Percentiles rank a stretch among this genome's conserved stretches.
These are phyloP conservation scores for Colletotrichum tropicicola DNA, from an alignment of 2,329 filamentous ascomycete species.

Conservation along the genomic window DNA sequence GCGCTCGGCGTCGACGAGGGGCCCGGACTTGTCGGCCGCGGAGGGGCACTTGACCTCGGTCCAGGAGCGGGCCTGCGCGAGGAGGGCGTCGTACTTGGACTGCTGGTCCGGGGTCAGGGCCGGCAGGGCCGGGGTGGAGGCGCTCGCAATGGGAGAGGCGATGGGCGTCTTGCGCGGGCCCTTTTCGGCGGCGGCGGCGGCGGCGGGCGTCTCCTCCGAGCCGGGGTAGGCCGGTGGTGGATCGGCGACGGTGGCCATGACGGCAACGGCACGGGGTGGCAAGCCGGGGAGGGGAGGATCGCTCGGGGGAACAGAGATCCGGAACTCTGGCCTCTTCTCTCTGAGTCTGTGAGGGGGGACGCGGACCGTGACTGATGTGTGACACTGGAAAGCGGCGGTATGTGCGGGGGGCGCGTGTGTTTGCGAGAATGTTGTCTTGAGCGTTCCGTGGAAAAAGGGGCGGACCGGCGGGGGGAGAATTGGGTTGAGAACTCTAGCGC, in stretches of 20 bases:
- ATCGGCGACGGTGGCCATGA: constrained; percentile 28
- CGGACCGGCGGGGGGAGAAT: too few relatives aligned
- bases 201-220: constrained; percentile 8
- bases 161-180: constrained; percentile 63
- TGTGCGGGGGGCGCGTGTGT: too few relatives aligned
- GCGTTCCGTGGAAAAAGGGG: too few relatives aligned
- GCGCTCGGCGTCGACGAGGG: constrained; percentile 81
- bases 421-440: too few relatives aligned
- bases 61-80: constrained; percentile 77
- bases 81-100: constrained; percentile 81
- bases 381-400: too few relatives aligned
- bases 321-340: too few relatives aligned
- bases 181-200: too few relatives aligned
- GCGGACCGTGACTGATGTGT: too few relatives aligned
- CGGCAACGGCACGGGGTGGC: background rate
- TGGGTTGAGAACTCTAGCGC: background rate
- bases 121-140: constrained; percentile 64
- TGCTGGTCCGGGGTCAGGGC: constrained; percentile 80
- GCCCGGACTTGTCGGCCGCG: constrained; percentile 64
- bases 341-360: too few relatives aligned
- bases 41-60: constrained; percentile 69
- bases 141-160: constrained; percentile 61
- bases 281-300: background rate
- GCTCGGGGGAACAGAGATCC: background rate
- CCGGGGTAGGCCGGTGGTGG: constrained; percentile 9